phyloP scores from a whole-genome alignment of 129 eudicot species.

The Cynara cardunculus region DNA sequence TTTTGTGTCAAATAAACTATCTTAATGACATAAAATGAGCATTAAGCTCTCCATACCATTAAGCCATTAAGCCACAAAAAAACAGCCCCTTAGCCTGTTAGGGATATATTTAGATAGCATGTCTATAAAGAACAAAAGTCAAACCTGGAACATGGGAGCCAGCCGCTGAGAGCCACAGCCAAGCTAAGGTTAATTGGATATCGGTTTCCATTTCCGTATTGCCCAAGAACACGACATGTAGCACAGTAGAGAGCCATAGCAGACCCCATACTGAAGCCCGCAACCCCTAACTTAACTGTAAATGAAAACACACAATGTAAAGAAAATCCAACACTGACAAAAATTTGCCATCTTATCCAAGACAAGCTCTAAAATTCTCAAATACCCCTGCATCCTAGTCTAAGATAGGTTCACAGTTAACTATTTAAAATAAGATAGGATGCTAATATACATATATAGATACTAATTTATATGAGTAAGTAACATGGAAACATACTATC shows the following conservation, averaged over 20 bases:
- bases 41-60: neutral
- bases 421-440: neutral
- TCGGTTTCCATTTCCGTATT: constrained; percentile 46
- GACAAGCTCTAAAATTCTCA: neutral
- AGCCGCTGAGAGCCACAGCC: constrained; percentile 58
- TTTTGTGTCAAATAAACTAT: neutral
- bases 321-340: neutral
- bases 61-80: neutral
- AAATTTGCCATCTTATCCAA: neutral
- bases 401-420: neutral
- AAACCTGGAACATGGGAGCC: constrained; percentile 70
- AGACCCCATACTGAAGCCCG: constrained; percentile 68
- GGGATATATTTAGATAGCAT: neutral
- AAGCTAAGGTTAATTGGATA: constrained; percentile 50
- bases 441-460: neutral
- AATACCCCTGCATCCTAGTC: neutral
- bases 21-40: neutral
- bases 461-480: neutral
- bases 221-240: constrained; percentile 46
- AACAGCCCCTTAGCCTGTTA: neutral
- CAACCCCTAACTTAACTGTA: constrained; percentile 63
- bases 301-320: neutral
- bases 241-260: constrained; percentile 59
- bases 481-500: constrained; percentile 34
- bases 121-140: neutral